Conservation (phyloP, 768 basidiomycete genomes). For the Leccinum imitatum region DNA sequence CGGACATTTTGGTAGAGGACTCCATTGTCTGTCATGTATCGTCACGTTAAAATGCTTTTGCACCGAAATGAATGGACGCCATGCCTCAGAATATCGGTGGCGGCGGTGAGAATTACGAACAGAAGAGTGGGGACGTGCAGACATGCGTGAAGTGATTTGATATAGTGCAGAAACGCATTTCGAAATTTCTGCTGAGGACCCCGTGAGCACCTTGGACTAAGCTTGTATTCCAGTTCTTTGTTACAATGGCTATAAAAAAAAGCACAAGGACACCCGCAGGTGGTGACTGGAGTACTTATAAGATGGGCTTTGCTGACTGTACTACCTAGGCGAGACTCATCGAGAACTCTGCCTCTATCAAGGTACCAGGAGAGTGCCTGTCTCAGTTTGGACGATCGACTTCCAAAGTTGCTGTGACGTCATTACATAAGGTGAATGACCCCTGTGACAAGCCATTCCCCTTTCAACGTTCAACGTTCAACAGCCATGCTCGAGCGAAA, state of each 20-base stretch:
- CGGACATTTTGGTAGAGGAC: not conserved
- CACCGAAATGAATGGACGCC: not conserved
- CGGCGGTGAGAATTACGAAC: not conserved
- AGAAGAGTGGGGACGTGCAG: not conserved
- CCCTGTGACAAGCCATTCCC: not conserved
- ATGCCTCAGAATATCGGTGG: constrained; percentile 8
- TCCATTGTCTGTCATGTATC: not conserved
- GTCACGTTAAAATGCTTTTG: not conserved
- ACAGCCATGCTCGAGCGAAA: constrained; percentile 30
- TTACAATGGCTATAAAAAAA: no score
- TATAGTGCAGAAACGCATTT: no score
- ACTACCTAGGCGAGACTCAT: not conserved
- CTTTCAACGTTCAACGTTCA: not conserved
- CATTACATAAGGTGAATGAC: not conserved
- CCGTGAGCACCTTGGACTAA: no score
- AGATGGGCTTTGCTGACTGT: constrained; percentile 2
- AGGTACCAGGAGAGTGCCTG: no score
- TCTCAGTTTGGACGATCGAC: not conserved
- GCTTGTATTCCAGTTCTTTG: no score
- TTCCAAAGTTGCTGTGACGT: not conserved
- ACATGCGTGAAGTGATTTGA: constrained; percentile 1
- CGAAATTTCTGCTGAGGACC: no score
- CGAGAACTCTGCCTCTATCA: not conserved
- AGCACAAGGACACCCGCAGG: not conserved
- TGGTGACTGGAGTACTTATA: not conserved